These are phyloP conservation scores for Hanseniaspora uvarum DNA, from an alignment of 1,139 yeast genomes.

Conservation along the genomic window DNA sequence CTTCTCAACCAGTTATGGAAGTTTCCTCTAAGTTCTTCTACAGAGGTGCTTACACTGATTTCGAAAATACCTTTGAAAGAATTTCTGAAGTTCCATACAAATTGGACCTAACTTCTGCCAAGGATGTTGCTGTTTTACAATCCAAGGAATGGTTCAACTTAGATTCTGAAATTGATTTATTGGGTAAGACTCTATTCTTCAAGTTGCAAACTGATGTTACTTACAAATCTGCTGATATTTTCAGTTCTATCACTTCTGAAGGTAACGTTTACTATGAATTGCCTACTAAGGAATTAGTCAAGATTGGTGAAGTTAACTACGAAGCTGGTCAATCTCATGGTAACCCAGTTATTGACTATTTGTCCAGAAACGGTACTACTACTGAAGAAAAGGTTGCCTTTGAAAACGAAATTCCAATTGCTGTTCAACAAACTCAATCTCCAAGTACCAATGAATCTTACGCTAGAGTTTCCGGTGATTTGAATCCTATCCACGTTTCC, in stretches of 20 bases:
- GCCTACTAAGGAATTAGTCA: conserved; percentile 83
- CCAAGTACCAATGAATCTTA: conserved; percentile 86
- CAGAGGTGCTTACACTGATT: conserved; percentile 84
- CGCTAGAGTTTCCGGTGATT: conserved; percentile 96
- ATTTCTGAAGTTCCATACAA: conserved; percentile 80
- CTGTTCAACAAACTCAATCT: conserved; percentile 41
- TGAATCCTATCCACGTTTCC: conserved; percentile 95
- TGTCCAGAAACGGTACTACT: conserved; percentile 81
- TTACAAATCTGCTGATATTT: conserved; percentile 66
- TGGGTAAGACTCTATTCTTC: conserved; percentile 74
- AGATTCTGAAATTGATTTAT: conserved; percentile 55
- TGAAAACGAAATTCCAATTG: conserved; percentile 83
- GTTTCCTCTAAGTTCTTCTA: conserved; percentile 91
- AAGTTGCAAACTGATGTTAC: conserved; percentile 78
- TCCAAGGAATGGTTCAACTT: conserved; percentile 98
- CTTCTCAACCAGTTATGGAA: conserved; percentile 74
- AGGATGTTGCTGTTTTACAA: conserved; percentile 85
- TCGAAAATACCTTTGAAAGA: conserved; percentile 84
- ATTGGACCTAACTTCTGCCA: conserved; percentile 58
- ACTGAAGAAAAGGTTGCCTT: conserved; percentile 88
- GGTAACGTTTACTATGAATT: conserved; percentile 84
- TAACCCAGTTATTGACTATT: conserved; percentile 92
- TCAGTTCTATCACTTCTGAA: conserved; percentile 66
- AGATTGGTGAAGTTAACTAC: conserved; percentile 78
- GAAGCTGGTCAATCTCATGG: conserved; percentile 91